A percentile compares a stretch with the other conserved stretches of the same genome.
phyloP scores from a whole-genome alignment of 192 early-diverging fungal species.

The Umbelopsis isabellina region DNA sequence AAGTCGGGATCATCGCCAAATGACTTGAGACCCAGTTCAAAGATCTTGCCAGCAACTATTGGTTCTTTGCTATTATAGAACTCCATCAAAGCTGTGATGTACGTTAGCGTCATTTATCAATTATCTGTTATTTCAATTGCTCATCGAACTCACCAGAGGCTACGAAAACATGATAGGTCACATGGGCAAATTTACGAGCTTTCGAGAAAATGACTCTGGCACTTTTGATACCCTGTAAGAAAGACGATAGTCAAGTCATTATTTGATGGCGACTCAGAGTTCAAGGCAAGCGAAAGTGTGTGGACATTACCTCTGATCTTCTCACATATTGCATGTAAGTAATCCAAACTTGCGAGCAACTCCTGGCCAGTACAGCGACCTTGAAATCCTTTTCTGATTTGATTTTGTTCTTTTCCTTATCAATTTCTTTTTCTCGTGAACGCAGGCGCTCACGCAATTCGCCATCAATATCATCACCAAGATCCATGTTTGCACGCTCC shows the following conservation, averaged over 20 bases:
- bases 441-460: constrained; percentile 59
- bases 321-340: constrained; percentile 85
- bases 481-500: constrained; percentile 45
- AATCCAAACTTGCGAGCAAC: constrained; percentile 78
- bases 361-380: constrained; percentile 57
- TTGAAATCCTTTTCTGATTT: constrained; percentile 59
- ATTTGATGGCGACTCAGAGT: neutral
- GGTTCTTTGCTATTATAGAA: constrained; percentile 88
- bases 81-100: constrained; percentile 81
- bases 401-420: constrained; percentile 62
- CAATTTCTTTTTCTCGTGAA: constrained; percentile 55
- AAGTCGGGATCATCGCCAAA: constrained; percentile 77
- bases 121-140: neutral
- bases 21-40: constrained; percentile 84
- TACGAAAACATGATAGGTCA: constrained; percentile 89
- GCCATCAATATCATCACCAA: constrained; percentile 59
- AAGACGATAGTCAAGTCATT: neutral
- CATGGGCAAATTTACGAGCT: constrained; percentile 71
- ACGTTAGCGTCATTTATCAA: too few relatives aligned
- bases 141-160: constrained; percentile 57
- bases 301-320: constrained; percentile 67
- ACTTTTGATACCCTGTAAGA: constrained; percentile 63
- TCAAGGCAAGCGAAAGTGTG: neutral
- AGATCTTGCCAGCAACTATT: constrained; percentile 83
- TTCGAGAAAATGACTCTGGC: constrained; percentile 78